Conservation (phyloP, 148 eudicot genomes). For the Camellia lanceoleosa region DNA sequence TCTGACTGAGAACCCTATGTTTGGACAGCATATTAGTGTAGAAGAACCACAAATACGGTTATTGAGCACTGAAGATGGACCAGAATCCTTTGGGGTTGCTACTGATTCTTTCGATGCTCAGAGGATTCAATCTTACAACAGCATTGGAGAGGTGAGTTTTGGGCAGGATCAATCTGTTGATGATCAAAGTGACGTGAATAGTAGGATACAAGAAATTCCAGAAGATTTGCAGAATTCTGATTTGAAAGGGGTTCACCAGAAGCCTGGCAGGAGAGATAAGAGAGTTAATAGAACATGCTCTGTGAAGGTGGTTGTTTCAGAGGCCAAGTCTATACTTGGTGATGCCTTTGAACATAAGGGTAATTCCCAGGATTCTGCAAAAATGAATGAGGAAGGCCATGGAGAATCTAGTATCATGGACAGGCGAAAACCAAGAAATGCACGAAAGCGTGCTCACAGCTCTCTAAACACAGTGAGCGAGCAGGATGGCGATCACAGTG, state of each 20-base stretch:
- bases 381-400: constrained; percentile 41
- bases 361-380: constrained; percentile 43
- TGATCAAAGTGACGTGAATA: constrained; percentile 30
- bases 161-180: constrained; percentile 41
- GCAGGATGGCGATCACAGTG: constrained; percentile 51
- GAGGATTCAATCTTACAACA: constrained; percentile 30
- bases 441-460: constrained; percentile 47
- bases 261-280: constrained; percentile 37
- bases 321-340: constrained; percentile 47
- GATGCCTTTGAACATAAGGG: constrained; percentile 45
- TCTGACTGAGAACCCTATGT: no score
- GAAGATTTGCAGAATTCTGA: constrained; percentile 56
- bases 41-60: constrained; percentile 32
- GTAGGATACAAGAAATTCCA: constrained; percentile 29
- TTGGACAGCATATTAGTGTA: not conserved
- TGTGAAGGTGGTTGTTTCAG: constrained; percentile 44
- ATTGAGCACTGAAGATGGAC: constrained; percentile 44
- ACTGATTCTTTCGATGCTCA: constrained; percentile 49
- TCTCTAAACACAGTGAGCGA: constrained; percentile 54
- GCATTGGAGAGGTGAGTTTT: constrained; percentile 33
- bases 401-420: constrained; percentile 42
- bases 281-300: constrained; percentile 39
- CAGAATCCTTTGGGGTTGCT: constrained; percentile 42
- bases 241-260: constrained; percentile 27
- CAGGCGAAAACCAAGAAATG: constrained; percentile 38